Evolutionary conservation across 1,284 basidiomycete species (phyloP).

Genomic region (Apiotrichum mycotoxinovorans): DNA sequence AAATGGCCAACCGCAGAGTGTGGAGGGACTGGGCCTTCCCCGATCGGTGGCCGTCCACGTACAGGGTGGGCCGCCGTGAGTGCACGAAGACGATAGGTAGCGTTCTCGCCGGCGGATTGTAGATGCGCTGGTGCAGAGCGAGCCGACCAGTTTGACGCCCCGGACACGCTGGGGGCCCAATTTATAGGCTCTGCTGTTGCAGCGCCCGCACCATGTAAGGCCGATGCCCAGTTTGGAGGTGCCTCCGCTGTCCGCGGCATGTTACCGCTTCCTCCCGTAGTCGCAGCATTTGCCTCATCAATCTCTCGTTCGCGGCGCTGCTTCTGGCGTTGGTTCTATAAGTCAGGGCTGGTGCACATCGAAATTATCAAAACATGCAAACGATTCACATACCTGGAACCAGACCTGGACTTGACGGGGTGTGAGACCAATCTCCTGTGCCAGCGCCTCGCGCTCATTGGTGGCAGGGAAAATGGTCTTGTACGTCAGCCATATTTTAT

Average conservation of each 20-base stretch:
- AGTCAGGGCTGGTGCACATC: neutral
- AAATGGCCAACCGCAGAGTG: neutral
- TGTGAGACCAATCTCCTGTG: constrained; percentile 36
- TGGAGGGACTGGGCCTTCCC: neutral
- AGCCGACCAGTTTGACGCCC: neutral
- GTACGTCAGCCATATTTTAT: constrained; percentile 4
- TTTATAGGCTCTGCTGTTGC: neutral
- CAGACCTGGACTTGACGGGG: constrained; percentile 49
- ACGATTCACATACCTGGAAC: constrained; percentile 42
- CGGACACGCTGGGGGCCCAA: neutral
- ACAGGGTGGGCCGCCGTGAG: neutral
- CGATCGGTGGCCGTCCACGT: neutral
- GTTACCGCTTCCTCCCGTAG: too few species aligned
- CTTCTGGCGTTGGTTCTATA: constrained; percentile 46
- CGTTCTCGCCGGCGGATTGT: neutral
- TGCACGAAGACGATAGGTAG: neutral
- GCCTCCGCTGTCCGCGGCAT: constrained; percentile 5
- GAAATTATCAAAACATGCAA: neutral
- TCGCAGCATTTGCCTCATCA: constrained; percentile 9
- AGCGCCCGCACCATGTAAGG: neutral
- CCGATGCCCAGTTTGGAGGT: neutral
- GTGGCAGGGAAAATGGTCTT: constrained; percentile 44
- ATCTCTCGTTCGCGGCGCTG: constrained; percentile 28
- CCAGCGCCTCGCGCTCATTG: constrained; percentile 35
- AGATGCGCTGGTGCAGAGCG: neutral